These are phyloP conservation scores for Oidiodendron maius DNA, from an alignment of 495 filamentous ascomycete species.

Conservation along the genomic window DNA sequence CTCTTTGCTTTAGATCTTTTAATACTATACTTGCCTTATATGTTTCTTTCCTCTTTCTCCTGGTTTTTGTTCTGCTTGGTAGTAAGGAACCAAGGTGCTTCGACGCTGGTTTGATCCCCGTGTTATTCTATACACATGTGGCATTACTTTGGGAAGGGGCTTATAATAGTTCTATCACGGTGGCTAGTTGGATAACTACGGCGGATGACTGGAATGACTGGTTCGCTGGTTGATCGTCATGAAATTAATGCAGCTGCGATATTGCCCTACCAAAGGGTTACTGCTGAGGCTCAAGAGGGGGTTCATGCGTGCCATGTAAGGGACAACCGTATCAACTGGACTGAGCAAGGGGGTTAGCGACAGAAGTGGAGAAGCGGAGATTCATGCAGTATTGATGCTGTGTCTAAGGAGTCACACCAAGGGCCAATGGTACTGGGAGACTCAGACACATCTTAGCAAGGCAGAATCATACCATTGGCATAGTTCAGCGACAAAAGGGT, in stretches of 20 bases:
- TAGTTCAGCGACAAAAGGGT: background rate
- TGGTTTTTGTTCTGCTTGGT: constrained; percentile 8
- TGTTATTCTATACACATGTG: constrained; percentile 4
- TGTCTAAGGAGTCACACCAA: no score
- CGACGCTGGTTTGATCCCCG: background rate
- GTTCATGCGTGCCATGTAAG: background rate
- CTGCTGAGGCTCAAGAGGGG: background rate
- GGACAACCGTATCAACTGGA: background rate
- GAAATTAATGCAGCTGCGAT: constrained; percentile 3
- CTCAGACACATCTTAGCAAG: background rate
- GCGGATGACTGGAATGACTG: constrained; percentile 1
- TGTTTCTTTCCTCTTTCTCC: constrained; percentile 12
- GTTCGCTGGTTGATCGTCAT: constrained; percentile 4
- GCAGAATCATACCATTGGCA: constrained; percentile 1
- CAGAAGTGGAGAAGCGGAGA: background rate
- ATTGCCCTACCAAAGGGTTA: constrained; percentile 1
- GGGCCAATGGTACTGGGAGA: background rate
- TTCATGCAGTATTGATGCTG: background rate
- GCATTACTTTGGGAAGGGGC: constrained; percentile 4
- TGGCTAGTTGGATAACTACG: no score
- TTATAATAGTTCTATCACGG: constrained; percentile 8
- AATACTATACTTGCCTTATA: constrained; percentile 10
- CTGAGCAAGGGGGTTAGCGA: background rate
- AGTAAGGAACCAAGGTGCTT: constrained; percentile 10
- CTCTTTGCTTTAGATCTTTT: no score